phyloP scores from a whole-genome alignment of 495 filamentous ascomycete genomes.

The Hypoxylon crocopeplum region DNA sequence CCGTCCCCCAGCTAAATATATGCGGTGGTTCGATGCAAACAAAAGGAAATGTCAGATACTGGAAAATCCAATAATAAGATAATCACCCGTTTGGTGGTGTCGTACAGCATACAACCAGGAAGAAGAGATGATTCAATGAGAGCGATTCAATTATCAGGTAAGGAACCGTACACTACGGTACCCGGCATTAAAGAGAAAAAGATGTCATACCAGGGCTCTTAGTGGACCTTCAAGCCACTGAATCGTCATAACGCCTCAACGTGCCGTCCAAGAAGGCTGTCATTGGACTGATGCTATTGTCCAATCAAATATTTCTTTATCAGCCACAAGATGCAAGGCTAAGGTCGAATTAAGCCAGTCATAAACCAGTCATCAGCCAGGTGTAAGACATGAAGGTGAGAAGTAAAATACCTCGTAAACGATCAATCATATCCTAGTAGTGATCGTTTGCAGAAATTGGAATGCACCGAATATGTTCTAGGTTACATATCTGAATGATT shows the following conservation, averaged over 20 bases:
- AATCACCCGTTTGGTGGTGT: slow-evolving; percentile 23
- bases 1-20: slow-evolving; percentile 7
- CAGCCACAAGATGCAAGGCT: slow-evolving; percentile 37
- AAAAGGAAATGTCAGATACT: slow-evolving; percentile 27
- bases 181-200: slow-evolving; percentile 9
- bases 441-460: no score
- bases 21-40: slow-evolving; percentile 9
- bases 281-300: slow-evolving; percentile 25
- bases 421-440: no score
- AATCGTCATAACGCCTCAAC: slow-evolving; percentile 35
- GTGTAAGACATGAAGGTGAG: no score
- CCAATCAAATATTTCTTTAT: slow-evolving; percentile 7
- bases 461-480: no score
- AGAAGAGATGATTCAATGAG: no score
- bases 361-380: no score
- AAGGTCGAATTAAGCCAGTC: not conserved
- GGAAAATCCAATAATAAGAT: slow-evolving; percentile 25
- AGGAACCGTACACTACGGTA: not conserved
- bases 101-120: slow-evolving; percentile 11
- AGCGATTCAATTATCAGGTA: not conserved
- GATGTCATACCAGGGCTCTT: slow-evolving; percentile 11
- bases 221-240: slow-evolving; percentile 28
- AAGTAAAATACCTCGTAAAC: no score
- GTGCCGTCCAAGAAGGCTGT: slow-evolving; percentile 27
- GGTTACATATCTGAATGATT: no score